These are phyloP conservation scores for Candida morakotiae DNA, from an alignment of 805 yeast genomes.

Conservation along the genomic window DNA sequence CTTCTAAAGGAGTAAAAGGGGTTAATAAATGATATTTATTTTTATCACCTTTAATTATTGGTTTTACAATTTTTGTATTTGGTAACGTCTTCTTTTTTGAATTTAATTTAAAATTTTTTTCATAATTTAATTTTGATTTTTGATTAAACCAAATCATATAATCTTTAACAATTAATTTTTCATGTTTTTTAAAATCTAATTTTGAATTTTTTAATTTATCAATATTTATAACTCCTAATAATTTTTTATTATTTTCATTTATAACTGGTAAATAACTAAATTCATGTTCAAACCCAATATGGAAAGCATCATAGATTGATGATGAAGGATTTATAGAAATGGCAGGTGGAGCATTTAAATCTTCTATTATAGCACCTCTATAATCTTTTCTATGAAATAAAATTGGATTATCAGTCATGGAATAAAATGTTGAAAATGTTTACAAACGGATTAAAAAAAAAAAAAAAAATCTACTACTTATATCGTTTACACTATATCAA, in stretches of 20 bases:
- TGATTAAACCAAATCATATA: conserved; percentile 44
- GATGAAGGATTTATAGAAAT: conserved; percentile 48
- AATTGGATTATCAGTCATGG: conserved; percentile 8
- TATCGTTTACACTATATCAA: too few species aligned
- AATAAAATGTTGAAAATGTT: too few species aligned
- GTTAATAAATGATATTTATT: conserved; percentile 44
- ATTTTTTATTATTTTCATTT: conserved; percentile 39
- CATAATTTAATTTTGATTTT: conserved; percentile 30
- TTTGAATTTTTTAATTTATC: conserved; percentile 32
- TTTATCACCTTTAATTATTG: conserved; percentile 30
- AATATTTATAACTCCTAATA: conserved; percentile 48
- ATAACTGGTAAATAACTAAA: conserved; percentile 54
- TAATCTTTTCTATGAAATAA: conserved; percentile 34
- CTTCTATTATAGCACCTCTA: conserved; percentile 55
- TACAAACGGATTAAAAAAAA: too few species aligned
- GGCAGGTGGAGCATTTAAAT: conserved; percentile 56
- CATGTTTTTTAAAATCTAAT: conserved; percentile 17
- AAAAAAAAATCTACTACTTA: too few species aligned
- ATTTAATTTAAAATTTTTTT: conserved; percentile 12
- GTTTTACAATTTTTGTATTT: conserved; percentile 31
- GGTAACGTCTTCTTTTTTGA: conserved; percentile 14
- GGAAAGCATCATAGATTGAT: conserved; percentile 45
- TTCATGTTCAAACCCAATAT: conserved; percentile 51
- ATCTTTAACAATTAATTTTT: conserved; percentile 25
- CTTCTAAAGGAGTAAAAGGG: conserved; percentile 52